Evolutionary conservation across 1,284 basidiomycete genomes (phyloP), one percentile per base, ranked within the genome.

Genomic region (Cystobasidium sp.): DNA sequence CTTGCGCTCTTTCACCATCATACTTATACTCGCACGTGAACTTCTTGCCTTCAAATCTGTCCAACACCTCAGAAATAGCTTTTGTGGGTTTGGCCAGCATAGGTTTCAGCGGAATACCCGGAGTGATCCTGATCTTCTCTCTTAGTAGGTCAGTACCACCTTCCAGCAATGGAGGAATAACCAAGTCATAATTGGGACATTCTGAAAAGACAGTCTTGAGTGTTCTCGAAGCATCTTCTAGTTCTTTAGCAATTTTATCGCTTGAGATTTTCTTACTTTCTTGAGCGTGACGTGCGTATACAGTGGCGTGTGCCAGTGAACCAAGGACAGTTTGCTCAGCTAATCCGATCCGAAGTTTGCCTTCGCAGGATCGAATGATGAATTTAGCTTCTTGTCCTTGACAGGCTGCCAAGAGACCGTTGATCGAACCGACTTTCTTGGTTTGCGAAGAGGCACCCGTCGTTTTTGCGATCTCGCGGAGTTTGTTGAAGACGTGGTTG

Each of bases 1-100:
- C 90, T 85, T 97, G 94, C 14, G 97, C 97, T 68, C 97, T 90
- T 83, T 99, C 97, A 9, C 97, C 97, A 79, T 99, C 97, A 80
- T 99, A 99, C 83, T 99, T 99, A 85, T 98, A 99, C 84, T 99
- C 97, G 84, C 96, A 99, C 5, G 97, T 98, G 82, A 99, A 99
- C 61, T 88, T 88, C 83, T 95, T 94, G 80, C 89, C 90, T 82
- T 99, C 97, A 80, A 99, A 99, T 63, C 95, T 87, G 83, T 99
- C 96, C 22, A 99, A 87, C 6, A 99, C 96, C 83, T 99, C 97
- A n/a, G 91, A 90, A 78, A 99, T 98, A 0, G 96, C 96, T 82
- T 99, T 99, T 0, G 97, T 99, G 3, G 97, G 97, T 83, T 98
- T 99, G n/a, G 97, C 97, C 67, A 99, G 86, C 97, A 99, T 99